Evolutionary conservation across 805 yeast species (phyloP).

Genomic region (Yamadazyma ubonensis): DNA sequence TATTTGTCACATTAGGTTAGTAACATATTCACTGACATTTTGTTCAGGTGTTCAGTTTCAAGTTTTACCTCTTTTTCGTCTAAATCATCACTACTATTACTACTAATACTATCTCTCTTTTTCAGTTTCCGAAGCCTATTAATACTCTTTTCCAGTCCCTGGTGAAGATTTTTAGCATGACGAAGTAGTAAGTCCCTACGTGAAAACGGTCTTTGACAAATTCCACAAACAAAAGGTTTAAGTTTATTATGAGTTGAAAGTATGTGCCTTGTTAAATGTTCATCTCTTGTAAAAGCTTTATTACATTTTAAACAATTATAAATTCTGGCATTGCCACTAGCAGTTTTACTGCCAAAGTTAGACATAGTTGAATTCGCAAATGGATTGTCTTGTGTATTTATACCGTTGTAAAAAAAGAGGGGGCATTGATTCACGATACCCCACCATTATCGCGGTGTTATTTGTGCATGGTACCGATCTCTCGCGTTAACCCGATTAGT

Average conservation of each 20-base stretch:
- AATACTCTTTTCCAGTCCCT: slow-evolving; percentile 45
- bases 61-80: slow-evolving; percentile 8
- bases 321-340: slow-evolving; percentile 44
- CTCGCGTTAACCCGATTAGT: not conserved
- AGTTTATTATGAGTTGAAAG: slow-evolving; percentile 44
- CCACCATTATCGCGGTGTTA: not conserved
- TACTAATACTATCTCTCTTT: slow-evolving; percentile 14
- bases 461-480: not conserved
- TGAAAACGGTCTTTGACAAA: slow-evolving; percentile 43
- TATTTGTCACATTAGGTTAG: slow-evolving; percentile 34
- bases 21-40: slow-evolving; percentile 43
- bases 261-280: slow-evolving; percentile 43
- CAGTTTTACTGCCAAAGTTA: slow-evolving; percentile 41
- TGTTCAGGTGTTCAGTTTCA: slow-evolving; percentile 18
- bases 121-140: slow-evolving; percentile 41
- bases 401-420: slow-evolving; percentile 12
- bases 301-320: slow-evolving; percentile 41
- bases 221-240: slow-evolving; percentile 45
- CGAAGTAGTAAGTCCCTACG: slow-evolving; percentile 43
- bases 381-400: not conserved
- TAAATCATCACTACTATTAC: slow-evolving; percentile 5
- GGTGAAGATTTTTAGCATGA: slow-evolving; percentile 46
- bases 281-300: slow-evolving; percentile 48
- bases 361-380: slow-evolving; percentile 10
- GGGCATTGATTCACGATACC: slow-evolving; percentile 3